Evolutionary conservation across 108 stramenopile genomes (phyloP).

Genomic region (Skeletonema grethae): DNA sequence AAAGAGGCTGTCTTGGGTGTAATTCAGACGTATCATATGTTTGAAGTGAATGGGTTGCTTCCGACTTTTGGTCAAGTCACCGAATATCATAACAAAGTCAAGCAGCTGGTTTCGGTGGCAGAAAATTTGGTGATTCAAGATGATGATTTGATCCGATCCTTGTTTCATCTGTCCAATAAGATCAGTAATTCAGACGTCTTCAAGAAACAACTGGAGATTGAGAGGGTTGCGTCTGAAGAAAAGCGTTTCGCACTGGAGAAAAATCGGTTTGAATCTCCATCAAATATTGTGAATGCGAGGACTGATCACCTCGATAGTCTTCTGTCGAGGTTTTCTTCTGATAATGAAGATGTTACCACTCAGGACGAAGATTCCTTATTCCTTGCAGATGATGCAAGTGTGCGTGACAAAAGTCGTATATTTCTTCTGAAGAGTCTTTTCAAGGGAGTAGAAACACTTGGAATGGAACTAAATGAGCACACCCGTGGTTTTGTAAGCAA

Average conservation of each 20-base stretch:
- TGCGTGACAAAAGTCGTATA: conserved; percentile 53
- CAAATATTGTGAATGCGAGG: conserved; percentile 41
- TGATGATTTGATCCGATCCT: conserved; percentile 33
- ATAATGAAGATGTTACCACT: conserved; percentile 7
- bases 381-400: conserved; percentile 18
- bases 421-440: conserved; percentile 49
- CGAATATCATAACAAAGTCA: conserved; percentile 38
- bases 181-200: conserved; percentile 22
- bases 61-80: conserved; percentile 11
- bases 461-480: conserved; percentile 28
- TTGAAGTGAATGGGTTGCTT: conserved; percentile 12
- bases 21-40: conserved; percentile 8
- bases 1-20: conserved; percentile 21
- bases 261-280: conserved; percentile 30
- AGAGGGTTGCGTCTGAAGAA: conserved; percentile 12
- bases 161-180: conserved; percentile 13
- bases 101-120: conserved; percentile 47
- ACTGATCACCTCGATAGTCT: conserved; percentile 59
- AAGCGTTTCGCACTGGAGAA: conserved; percentile 13
- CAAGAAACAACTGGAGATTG: conserved; percentile 28
- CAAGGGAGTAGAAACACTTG: conserved; percentile 50
- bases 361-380: conserved; percentile 22
- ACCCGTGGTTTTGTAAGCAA: conserved; percentile 48
- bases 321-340: conserved; percentile 32
- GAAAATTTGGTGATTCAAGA: conserved; percentile 52